Evolutionary conservation across 108 stramenopile species (phyloP), one percentile per base, ranked within the genome.

Genomic region (Cyclotella sp.): DNA sequence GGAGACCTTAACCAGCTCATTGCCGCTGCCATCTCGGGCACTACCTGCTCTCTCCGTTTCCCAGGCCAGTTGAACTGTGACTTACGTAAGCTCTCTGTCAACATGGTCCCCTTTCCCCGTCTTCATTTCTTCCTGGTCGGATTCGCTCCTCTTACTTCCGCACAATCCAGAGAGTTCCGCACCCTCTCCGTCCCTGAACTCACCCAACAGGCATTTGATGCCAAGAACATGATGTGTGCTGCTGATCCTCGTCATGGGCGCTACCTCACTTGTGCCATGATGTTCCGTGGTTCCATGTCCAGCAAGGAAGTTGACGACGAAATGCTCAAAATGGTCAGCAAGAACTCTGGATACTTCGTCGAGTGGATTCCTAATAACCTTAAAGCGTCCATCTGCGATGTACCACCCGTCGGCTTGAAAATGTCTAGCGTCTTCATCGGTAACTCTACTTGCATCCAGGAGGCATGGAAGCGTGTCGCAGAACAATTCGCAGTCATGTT

Each of bases 281-380:
- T 88, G 82, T 88, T 87, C 87, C 87, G 89, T 63, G 89, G 89
- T 28, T 59, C 46, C 47, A 88, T 90, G 89, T 89, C 86, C 52
- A 78, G 77, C 76, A 88, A 89, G 85, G 89, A 88, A 78, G 89
- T 90, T 34, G 90, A 91, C 65, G 90, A 91, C 59, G 91, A 93
- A 77, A 95, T 95, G 93, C 85, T 91, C 58, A 90, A 93, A 61
- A 89, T 92, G 62, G 88, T 93, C n/a, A 92, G 84, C 90, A 95
- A 95, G 92, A 95, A 95, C 89, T 86, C 86, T 15, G 84, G 88
- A 52, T 92, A 90, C 78, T 95, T 95, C 75, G 93, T 95, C 55
- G 93, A 95, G 72, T 95, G 93, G 93, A 95, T 95, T 65, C 93
- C 93, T 68, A 95, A 95, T 83, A 95, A 95, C 84, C 78, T 93